These are phyloP conservation scores for Scedosporium dehoogii DNA, from an alignment of 2,329 filamentous ascomycete species.

Conservation along the genomic window DNA sequence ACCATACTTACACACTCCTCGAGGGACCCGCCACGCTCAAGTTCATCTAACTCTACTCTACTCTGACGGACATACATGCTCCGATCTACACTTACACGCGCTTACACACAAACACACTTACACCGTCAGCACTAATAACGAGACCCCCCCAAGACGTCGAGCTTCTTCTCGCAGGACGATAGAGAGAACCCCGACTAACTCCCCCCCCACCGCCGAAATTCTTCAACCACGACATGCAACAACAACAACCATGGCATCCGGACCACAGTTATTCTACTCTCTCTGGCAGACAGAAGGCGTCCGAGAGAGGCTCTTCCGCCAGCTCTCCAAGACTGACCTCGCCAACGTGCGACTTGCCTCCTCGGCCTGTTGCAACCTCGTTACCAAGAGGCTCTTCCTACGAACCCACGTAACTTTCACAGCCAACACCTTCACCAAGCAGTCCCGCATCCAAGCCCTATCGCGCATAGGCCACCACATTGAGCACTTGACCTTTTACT, in stretches of 20 bases:
- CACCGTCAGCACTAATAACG: not conserved
- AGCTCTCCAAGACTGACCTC: constrained; percentile 40
- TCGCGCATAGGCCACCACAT: constrained; percentile 70
- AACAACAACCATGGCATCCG: constrained; percentile 39
- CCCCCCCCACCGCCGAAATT: not conserved
- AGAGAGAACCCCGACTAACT: not conserved
- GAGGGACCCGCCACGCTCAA: not conserved
- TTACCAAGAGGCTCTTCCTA: constrained; percentile 60
- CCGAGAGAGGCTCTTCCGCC: constrained; percentile 38
- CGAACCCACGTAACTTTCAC: constrained; percentile 62
- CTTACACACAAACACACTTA: not conserved
- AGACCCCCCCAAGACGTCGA: not conserved
- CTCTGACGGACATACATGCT: not conserved
- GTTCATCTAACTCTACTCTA: not conserved
- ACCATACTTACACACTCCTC: not conserved
- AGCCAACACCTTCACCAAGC: constrained; percentile 65
- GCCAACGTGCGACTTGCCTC: constrained; percentile 56
- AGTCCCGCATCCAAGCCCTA: constrained; percentile 62
- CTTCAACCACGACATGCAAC: constrained; percentile 33
- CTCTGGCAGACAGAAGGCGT: constrained; percentile 43
- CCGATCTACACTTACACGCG: not conserved
- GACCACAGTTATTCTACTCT: constrained; percentile 40
- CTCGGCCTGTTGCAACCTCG: constrained; percentile 59
- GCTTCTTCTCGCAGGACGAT: not conserved
- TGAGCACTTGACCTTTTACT: constrained; percentile 65